Evolutionary conservation across 164 flowering plant species (phyloP).

Genomic region (Litsea cubeba): DNA sequence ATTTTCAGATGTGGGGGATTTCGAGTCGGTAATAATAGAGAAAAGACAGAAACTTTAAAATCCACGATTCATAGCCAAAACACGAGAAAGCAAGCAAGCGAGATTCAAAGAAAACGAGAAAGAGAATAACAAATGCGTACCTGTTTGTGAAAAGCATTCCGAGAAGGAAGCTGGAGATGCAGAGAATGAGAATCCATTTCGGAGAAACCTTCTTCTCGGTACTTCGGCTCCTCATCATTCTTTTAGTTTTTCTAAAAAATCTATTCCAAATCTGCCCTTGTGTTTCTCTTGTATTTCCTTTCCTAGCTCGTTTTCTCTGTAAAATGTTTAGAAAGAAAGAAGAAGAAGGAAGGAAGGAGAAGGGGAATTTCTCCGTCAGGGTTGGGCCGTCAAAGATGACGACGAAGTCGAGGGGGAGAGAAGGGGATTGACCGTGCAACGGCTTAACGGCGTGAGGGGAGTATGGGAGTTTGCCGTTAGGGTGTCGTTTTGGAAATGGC

Average conservation of each 20-base stretch:
- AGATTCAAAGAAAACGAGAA: background rate
- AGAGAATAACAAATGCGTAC: slow-evolving; percentile 23
- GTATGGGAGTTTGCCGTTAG: too few relatives aligned
- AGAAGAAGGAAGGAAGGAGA: background rate
- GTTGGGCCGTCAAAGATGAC: slow-evolving; percentile 1
- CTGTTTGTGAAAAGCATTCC: slow-evolving; percentile 69
- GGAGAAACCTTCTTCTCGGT: slow-evolving; percentile 34
- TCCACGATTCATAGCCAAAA: background rate
- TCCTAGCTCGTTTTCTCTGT: background rate
- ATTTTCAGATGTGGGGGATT: too few relatives aligned
- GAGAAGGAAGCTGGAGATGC: slow-evolving; percentile 52
- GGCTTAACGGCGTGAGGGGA: too few relatives aligned
- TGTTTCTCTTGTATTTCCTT: background rate
- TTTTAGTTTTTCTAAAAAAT: background rate
- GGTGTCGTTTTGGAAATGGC: too few relatives aligned
- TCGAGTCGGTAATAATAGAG: background rate
- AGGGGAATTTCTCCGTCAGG: background rate
- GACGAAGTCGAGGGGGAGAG: background rate
- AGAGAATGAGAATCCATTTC: slow-evolving; percentile 63
- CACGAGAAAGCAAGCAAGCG: background rate
- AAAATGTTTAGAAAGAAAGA: background rate
- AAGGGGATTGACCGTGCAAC: too few relatives aligned
- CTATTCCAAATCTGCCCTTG: background rate
- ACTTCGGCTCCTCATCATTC: slow-evolving; percentile 36
- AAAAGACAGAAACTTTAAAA: too few relatives aligned